phyloP scores from a whole-genome alignment of 345 rosid species.

The Psidium friedrichsthalianum region DNA sequence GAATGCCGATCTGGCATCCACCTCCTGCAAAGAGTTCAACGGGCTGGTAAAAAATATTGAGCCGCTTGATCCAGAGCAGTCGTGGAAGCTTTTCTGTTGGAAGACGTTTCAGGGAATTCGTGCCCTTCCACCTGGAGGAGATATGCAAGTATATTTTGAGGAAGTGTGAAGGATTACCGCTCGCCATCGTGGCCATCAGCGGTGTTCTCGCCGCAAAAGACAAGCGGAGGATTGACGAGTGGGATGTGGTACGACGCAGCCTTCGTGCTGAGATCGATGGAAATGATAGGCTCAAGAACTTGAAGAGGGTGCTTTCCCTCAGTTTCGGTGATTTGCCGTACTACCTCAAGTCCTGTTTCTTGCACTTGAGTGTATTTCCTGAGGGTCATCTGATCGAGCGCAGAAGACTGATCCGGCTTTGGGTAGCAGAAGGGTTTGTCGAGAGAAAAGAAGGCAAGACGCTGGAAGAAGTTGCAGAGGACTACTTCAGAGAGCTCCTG shows the following conservation, averaged over 20 bases:
- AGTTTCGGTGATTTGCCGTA: constrained; percentile 35
- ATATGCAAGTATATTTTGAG: constrained; percentile 14
- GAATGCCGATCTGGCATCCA: constrained; percentile 8
- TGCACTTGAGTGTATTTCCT: constrained; percentile 32
- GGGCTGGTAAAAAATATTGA: constrained; percentile 14
- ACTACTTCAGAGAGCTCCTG: constrained; percentile 30
- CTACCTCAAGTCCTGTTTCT: constrained; percentile 28
- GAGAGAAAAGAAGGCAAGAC: constrained; percentile 27
- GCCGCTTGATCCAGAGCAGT: constrained; percentile 15
- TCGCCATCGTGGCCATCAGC: constrained; percentile 38
- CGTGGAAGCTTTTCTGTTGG: constrained; percentile 24
- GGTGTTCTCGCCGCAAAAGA: constrained; percentile 29
- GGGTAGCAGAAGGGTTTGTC: constrained; percentile 39
- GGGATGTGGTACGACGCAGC: constrained; percentile 22
- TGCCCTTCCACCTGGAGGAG: constrained; percentile 25
- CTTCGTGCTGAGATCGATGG: constrained; percentile 22
- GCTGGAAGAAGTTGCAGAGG: constrained; percentile 33
- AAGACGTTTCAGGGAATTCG: constrained; percentile 17
- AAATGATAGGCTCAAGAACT: constrained; percentile 15
- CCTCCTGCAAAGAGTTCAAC: constrained; percentile 9
- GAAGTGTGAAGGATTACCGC: constrained; percentile 33
- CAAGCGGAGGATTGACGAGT: constrained; percentile 16
- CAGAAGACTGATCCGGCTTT: constrained; percentile 19
- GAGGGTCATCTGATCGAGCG: constrained; percentile 21
- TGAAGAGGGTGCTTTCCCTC: constrained; percentile 25